Base-by-base conservation (phyloP, 129 eudicot genomes). In the Flaveria robusta region DNA sequence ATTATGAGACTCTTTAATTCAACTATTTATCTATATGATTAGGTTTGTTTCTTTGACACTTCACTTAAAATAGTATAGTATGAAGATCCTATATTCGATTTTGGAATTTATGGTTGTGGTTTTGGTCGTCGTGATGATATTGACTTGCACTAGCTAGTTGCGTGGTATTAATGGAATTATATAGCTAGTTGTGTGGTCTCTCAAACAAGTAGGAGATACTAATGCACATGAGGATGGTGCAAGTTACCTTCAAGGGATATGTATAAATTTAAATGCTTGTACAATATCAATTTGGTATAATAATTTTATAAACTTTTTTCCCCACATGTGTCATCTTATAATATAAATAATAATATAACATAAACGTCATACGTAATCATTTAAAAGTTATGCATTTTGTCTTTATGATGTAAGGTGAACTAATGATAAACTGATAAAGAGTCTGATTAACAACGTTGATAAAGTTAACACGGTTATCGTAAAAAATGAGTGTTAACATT, bases 171-270 rank as follows among this genome's bases (percentile, higher is more conserved):
- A 45, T 70, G 70, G 26, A 15, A 68, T 66, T 62, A 68, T 62
- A 68, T 59, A 20, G 24, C 58, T 70, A 31, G 62, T 29, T 70
- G 59, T 41, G 77, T 70, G 71, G 82, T 50, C 54, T 68, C 34
- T 22, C n/a, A 62, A 64, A 27, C 74, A 71, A 71, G 72, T 18
- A 75, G 46, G 45, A 75, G 37, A 42, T 18, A 70, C 70, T 47
- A 78, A 29, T 70, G 65, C 82, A 79, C 66, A 79, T 79, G 56
- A 20, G 22, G 72, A 70, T 58, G 51, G 42, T 70, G 65, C 54
- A 64, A 60, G 23, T 70, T 70, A 9, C 37, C 64, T 31, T 27
- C 31, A 43, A 46, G 39, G 29, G 50, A 31, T 77, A 22, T 54
- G 55, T 3, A 56, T 13, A 26, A 52, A 20, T 62, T 37, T 19